phyloP scores from a whole-genome alignment of 306 rosid genomes.

The Vigna nakashimae region DNA sequence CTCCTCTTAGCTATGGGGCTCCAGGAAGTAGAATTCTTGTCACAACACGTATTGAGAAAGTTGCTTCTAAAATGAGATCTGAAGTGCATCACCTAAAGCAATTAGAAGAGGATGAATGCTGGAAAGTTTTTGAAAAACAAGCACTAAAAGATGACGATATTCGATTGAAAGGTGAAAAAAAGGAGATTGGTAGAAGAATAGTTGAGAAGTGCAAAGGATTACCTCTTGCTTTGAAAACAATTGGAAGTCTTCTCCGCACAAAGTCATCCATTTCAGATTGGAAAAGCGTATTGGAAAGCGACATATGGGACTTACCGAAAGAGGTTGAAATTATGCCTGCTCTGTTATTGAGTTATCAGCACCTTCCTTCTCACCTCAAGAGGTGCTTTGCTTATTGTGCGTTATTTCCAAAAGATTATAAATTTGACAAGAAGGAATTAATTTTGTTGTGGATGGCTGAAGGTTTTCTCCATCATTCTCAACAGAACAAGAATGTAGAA shows the following conservation, averaged over 20 bases:
- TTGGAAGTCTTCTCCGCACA: too few species aligned
- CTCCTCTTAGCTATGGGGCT: background rate
- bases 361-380: background rate
- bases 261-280: too few species aligned
- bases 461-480: background rate
- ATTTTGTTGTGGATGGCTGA: conserved; percentile 20
- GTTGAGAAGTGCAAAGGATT: too few species aligned
- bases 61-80: background rate
- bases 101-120: background rate
- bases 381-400: background rate
- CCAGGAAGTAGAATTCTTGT: background rate
- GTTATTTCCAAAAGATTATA: conserved; percentile 1
- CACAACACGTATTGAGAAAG: background rate
- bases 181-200: background rate
- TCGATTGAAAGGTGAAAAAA: background rate
- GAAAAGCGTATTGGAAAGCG: background rate
- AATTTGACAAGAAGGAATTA: background rate
- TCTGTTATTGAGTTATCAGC: background rate
- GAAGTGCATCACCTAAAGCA: background rate
- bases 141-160: background rate
- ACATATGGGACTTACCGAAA: background rate
- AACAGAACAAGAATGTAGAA: background rate
- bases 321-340: background rate
- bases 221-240: too few species aligned
- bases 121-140: background rate